Conservation (phyloP, 345 rosid genomes). For the Zanthoxylum bungeanum region DNA sequence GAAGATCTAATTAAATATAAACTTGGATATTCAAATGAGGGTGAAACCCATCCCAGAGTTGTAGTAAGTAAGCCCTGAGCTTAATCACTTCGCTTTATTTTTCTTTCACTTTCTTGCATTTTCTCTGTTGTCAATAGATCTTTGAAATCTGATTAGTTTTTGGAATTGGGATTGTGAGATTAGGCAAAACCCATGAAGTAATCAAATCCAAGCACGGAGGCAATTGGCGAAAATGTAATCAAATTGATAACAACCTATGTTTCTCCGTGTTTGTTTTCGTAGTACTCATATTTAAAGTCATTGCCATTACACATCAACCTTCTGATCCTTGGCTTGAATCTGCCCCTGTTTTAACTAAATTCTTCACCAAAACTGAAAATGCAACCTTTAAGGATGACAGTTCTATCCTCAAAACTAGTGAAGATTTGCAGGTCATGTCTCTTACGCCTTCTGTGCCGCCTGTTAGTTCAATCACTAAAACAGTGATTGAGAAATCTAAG, state of each 20-base stretch:
- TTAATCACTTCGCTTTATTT: not conserved
- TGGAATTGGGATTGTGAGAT: not conserved
- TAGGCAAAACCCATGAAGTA: constrained; percentile 43
- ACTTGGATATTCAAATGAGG: not conserved
- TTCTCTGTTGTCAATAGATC: not conserved
- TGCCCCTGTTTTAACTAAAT: constrained; percentile 72
- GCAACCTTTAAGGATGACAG: constrained; percentile 78
- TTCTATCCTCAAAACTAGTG: no score
- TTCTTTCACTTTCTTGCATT: not conserved
- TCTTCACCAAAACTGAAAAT: constrained; percentile 64
- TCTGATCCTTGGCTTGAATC: constrained; percentile 97
- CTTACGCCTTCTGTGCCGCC: no score
- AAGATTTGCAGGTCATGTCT: no score
- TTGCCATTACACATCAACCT: constrained; percentile 90
- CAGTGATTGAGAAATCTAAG: no score
- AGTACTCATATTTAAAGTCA: constrained; percentile 70
- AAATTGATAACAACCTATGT: constrained; percentile 78
- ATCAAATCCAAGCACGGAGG: constrained; percentile 54
- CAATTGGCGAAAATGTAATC: no score
- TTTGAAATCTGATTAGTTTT: constrained; percentile 15
- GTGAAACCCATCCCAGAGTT: not conserved
- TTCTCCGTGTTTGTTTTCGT: constrained; percentile 86
- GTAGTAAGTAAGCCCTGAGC: not conserved
- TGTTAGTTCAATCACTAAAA: no score
- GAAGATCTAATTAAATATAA: constrained; percentile 9